These are phyloP conservation scores for Mallotus japonicus DNA, from an alignment of 441 rosid species.

Conservation along the genomic window DNA sequence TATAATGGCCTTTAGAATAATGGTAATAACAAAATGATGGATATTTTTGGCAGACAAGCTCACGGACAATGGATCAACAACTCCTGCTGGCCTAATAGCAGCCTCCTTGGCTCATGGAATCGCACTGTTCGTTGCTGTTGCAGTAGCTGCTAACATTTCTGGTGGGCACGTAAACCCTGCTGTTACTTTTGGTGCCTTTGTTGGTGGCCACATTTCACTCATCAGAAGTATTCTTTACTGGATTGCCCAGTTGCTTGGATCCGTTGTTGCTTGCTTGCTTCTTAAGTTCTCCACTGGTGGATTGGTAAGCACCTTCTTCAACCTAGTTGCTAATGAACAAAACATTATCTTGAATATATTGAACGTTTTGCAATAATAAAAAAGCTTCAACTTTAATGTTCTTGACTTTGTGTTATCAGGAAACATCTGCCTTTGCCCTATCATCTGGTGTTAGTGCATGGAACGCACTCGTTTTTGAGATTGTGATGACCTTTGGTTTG, in stretches of 20 bases:
- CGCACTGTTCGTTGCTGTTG: conserved; percentile 71
- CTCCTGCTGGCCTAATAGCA: conserved; percentile 72
- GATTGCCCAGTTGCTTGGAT: conserved; percentile 77
- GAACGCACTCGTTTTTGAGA: conserved; percentile 78
- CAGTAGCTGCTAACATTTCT: conserved; percentile 76
- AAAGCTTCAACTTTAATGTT: conserved; percentile 6
- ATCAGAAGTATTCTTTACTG: conserved; percentile 66
- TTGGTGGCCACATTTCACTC: conserved; percentile 78
- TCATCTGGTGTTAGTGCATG: conserved; percentile 64
- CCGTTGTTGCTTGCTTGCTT: conserved; percentile 70
- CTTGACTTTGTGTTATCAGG: conserved; percentile 30
- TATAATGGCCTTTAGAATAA: too few species aligned
- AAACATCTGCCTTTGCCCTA: conserved; percentile 57
- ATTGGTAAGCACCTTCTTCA: conserved; percentile 35
- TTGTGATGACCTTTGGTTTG: conserved; percentile 83
- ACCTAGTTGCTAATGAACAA: too few species aligned
- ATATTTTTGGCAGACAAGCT: conserved; percentile 43
- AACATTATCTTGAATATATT: background rate
- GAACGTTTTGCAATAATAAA: too few species aligned
- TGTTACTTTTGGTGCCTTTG: conserved; percentile 77
- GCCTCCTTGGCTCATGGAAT: conserved; percentile 74
- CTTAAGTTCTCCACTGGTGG: conserved; percentile 69
- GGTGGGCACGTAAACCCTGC: conserved; percentile 92
- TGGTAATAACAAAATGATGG: background rate
- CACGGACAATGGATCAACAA: conserved; percentile 55